Conservation (phyloP, 2,329 filamentous ascomycete genomes). For the Bipolaris cookei region DNA sequence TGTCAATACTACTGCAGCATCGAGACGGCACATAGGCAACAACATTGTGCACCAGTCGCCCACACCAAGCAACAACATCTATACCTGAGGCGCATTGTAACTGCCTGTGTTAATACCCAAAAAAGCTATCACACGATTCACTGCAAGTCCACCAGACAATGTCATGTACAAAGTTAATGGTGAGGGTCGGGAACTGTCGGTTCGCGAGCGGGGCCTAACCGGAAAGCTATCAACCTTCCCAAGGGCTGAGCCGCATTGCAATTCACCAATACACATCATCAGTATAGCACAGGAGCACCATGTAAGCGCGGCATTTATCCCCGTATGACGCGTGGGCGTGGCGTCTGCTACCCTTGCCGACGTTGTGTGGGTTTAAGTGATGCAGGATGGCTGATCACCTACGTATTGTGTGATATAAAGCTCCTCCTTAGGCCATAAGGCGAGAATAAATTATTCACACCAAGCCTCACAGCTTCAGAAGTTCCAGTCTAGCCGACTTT, state of each 20-base stretch:
- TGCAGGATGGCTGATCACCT: slow-evolving; percentile 15
- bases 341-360: slow-evolving; percentile 17
- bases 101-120: not conserved
- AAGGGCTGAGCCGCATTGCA: slow-evolving; percentile 27
- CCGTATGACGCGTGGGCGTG: slow-evolving; percentile 33
- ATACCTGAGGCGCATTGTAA: slow-evolving; percentile 8
- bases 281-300: slow-evolving; percentile 28
- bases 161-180: slow-evolving; percentile 1
- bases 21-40: slow-evolving; percentile 19
- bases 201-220: slow-evolving; percentile 23
- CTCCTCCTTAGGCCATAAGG: slow-evolving; percentile 26
- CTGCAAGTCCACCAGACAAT: slow-evolving; percentile 2
- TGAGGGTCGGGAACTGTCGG: slow-evolving; percentile 20
- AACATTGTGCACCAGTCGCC: slow-evolving; percentile 16
- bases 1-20: slow-evolving; percentile 7
- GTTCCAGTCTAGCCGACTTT: not conserved
- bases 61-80: not conserved
- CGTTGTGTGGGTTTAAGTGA: slow-evolving; percentile 14
- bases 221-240: slow-evolving; percentile 24
- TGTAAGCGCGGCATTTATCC: slow-evolving; percentile 34
- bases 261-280: slow-evolving; percentile 27
- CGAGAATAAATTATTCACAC: slow-evolving; percentile 12
- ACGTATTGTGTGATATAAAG: slow-evolving; percentile 31
- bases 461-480: not conserved
- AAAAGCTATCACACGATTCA: slow-evolving; percentile 7